A percentile compares a stretch with the other conserved stretches of the same genome.
phyloP scores from a whole-genome alignment of 768 basidiomycete genomes.

The Suillus tomentosus region DNA sequence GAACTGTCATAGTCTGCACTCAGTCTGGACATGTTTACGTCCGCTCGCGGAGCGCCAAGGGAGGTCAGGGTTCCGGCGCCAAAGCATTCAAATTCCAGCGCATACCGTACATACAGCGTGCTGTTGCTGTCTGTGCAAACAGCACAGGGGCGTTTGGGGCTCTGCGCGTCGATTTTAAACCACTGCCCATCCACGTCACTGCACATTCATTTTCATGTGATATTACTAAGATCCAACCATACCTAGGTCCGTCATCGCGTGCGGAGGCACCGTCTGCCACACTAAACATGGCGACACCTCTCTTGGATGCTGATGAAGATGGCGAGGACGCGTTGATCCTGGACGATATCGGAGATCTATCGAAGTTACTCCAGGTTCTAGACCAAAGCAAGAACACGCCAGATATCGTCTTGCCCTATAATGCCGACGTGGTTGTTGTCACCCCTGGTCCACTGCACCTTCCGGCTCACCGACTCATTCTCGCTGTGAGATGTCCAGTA shows the following conservation, averaged over 20 bases:
- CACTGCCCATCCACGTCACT: conserved; percentile 51
- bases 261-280: neutral
- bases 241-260: conserved; percentile 28
- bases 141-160: conserved; percentile 89
- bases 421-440: conserved; percentile 64
- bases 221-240: conserved; percentile 67
- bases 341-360: conserved; percentile 37
- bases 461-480: conserved; percentile 66
- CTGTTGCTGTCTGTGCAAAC: conserved; percentile 80
- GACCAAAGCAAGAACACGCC: conserved; percentile 14
- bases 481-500: conserved; percentile 57
- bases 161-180: conserved; percentile 70
- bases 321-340: conserved; percentile 39
- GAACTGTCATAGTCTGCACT: conserved; percentile 89
- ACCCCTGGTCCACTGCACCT: conserved; percentile 47
- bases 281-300: neutral
- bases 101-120: conserved; percentile 82
- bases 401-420: conserved; percentile 38
- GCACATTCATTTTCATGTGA: conserved; percentile 68
- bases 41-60: conserved; percentile 56
- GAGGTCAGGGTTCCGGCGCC: conserved; percentile 21
- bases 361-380: conserved; percentile 23
- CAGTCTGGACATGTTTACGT: conserved; percentile 94
- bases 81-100: conserved; percentile 79
- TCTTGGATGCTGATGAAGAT: conserved; percentile 36